These are phyloP conservation scores for Nannizziopsis barbatae DNA, from an alignment of 2,329 filamentous ascomycete species.

Conservation along the genomic window DNA sequence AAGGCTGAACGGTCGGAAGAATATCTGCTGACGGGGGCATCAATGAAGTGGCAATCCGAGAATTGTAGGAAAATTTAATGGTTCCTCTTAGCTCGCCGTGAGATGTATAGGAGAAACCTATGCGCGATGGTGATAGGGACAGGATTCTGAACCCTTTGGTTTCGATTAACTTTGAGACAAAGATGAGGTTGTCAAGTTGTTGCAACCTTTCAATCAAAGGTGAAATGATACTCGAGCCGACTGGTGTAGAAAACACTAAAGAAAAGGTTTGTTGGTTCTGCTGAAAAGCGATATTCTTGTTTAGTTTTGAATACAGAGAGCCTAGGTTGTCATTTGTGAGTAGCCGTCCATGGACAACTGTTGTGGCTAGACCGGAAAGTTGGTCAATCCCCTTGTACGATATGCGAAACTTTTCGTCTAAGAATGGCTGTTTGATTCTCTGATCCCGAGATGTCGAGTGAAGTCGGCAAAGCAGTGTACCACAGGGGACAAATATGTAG, in stretches of 20 bases:
- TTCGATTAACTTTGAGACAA: conserved; percentile 27
- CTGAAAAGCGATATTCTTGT: conserved; percentile 27
- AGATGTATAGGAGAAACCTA: conserved; percentile 28
- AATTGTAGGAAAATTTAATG: conserved; percentile 24
- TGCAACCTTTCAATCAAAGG: conserved; percentile 29
- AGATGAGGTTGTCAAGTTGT: conserved; percentile 29
- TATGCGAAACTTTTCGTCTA: conserved; percentile 29
- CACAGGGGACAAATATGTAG: conserved; percentile 22
- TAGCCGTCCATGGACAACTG: conserved; percentile 30
- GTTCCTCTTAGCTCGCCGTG: conserved; percentile 22
- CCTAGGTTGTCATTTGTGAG: conserved; percentile 20
- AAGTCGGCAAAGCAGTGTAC: background rate
- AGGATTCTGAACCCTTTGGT: conserved; percentile 24
- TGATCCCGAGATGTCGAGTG: background rate
- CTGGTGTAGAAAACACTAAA: conserved; percentile 28
- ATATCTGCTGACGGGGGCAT: background rate
- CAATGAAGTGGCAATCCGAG: conserved; percentile 17
- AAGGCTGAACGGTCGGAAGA: conserved; percentile 8
- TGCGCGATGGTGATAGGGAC: conserved; percentile 27
- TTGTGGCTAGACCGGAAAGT: conserved; percentile 23
- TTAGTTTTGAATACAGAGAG: conserved; percentile 21
- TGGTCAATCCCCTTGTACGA: conserved; percentile 31
- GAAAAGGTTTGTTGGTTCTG: conserved; percentile 27
- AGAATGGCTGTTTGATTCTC: conserved; percentile 8
- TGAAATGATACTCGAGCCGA: conserved; percentile 28